A percentile compares a stretch with the other conserved stretches of the same genome.
Conservation (phyloP, 192 early-diverging fungal species). For the Podila epicladia region DNA sequence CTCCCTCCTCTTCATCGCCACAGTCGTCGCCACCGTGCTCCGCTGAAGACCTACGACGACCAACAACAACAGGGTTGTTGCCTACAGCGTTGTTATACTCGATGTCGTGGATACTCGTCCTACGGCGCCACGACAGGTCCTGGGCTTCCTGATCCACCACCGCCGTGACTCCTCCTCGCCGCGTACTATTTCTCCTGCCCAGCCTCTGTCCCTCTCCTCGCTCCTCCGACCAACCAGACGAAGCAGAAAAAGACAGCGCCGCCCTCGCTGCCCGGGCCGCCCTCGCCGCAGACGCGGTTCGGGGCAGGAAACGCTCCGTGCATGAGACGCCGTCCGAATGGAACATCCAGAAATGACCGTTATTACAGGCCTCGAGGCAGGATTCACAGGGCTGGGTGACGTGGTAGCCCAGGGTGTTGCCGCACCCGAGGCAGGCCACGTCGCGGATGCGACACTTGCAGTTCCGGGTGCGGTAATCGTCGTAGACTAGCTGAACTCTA, state of each 20-base stretch:
- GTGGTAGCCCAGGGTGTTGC: slow-evolving; percentile 80
- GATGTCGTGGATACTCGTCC: slow-evolving; percentile 38
- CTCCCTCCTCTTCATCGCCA: neutral
- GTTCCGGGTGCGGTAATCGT: slow-evolving; percentile 84
- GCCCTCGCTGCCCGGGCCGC: neutral
- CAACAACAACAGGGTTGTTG: neutral
- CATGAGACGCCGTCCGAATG: slow-evolving; percentile 58
- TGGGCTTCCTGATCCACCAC: neutral
- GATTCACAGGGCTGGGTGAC: slow-evolving; percentile 72
- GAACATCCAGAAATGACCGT: slow-evolving; percentile 76
- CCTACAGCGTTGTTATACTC: slow-evolving; percentile 39
- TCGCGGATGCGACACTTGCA: slow-evolving; percentile 83
- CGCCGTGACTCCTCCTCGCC: neutral
- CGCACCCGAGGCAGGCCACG: slow-evolving; percentile 80
- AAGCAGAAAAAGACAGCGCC: slow-evolving; percentile 1
- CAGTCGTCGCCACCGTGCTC: neutral
- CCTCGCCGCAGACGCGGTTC: slow-evolving; percentile 3
- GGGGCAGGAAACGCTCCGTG: slow-evolving; percentile 31
- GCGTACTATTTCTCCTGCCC: neutral
- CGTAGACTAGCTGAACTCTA: slow-evolving; percentile 76
- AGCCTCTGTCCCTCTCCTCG: neutral
- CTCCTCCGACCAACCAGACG: neutral
- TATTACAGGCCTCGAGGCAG: slow-evolving; percentile 66
- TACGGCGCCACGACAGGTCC: slow-evolving; percentile 19
- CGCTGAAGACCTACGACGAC: neutral